Conservation (phyloP, 345 rosid genomes). For the Eucalyptus marginata region DNA sequence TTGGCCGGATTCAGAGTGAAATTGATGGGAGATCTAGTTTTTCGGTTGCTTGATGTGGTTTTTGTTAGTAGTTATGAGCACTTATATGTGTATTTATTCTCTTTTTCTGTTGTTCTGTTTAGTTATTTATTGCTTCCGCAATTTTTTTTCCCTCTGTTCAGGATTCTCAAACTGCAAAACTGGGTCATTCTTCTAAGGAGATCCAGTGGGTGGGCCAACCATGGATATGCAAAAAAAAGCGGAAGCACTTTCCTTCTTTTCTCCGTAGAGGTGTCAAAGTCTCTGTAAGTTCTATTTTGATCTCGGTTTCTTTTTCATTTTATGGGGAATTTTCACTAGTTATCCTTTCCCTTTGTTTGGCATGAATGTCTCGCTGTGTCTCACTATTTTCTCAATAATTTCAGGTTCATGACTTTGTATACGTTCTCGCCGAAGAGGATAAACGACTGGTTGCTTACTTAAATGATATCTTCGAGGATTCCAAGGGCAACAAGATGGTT, state of each 20-base stretch:
- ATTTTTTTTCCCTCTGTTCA: not conserved
- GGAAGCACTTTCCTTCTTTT: conserved; percentile 60
- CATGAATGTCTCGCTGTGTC: not conserved
- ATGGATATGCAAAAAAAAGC: conserved; percentile 45
- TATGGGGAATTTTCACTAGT: not conserved
- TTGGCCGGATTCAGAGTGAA: not conserved
- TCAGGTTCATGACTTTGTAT: conserved; percentile 66
- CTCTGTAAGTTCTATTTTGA: conserved; percentile 33
- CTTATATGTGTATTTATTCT: not conserved
- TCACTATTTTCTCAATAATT: not conserved
- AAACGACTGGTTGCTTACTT: conserved; percentile 68
- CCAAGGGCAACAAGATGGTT: conserved; percentile 60
- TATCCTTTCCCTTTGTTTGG: not conserved
- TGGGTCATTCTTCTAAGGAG: conserved; percentile 4
- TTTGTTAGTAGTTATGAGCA: not conserved
- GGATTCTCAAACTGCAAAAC: conserved; percentile 16
- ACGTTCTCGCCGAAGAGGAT: conserved; percentile 63
- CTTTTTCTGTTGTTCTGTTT: not conserved
- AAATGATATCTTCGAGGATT: conserved; percentile 78
- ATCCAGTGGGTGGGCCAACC: conserved; percentile 58
- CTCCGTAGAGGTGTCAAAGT: conserved; percentile 46
- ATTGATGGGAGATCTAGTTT: not conserved
- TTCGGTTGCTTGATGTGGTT: not conserved
- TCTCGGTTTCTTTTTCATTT: not conserved
- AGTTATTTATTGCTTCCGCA: not conserved